Evolutionary conservation across 306 rosid species (phyloP).

Genomic region (Cucumis hystrix): DNA sequence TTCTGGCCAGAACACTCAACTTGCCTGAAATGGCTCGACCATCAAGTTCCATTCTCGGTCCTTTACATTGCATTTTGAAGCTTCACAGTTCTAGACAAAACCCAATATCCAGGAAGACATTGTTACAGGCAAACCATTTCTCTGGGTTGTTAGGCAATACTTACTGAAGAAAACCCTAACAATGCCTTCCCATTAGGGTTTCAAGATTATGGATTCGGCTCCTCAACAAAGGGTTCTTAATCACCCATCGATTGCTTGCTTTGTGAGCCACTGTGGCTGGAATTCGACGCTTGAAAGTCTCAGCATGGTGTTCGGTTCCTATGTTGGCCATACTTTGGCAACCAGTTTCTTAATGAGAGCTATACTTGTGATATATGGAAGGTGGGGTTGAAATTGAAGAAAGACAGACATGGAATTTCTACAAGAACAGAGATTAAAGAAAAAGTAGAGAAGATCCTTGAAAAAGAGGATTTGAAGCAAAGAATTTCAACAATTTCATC

Average conservation of each 20-base stretch:
- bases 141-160: slow-evolving; percentile 37
- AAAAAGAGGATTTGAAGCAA: slow-evolving; percentile 21
- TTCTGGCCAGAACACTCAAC: slow-evolving; percentile 35
- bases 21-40: slow-evolving; percentile 52
- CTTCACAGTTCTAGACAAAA: slow-evolving; percentile 25
- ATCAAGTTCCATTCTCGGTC: slow-evolving; percentile 36
- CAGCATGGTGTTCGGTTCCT: slow-evolving; percentile 42
- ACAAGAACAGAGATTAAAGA: slow-evolving; percentile 25
- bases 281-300: slow-evolving; percentile 54
- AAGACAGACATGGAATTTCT: slow-evolving; percentile 24
- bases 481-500: slow-evolving; percentile 36
- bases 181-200: slow-evolving; percentile 27
- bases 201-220: slow-evolving; percentile 39
- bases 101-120: slow-evolving; percentile 13
- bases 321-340: slow-evolving; percentile 73
- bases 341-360: slow-evolving; percentile 42
- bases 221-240: slow-evolving; percentile 46
- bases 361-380: slow-evolving; percentile 57
- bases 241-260: slow-evolving; percentile 53
- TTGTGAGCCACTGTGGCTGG: slow-evolving; percentile 76
- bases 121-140: slow-evolving; percentile 37
- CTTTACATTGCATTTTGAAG: slow-evolving; percentile 69
- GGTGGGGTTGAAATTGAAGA: slow-evolving; percentile 31
- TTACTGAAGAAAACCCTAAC: slow-evolving; percentile 3
- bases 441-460: slow-evolving; percentile 26